Base-by-base conservation (phyloP, 2,329 filamentous ascomycete species). In the Fonsecaea pedrosoi region DNA sequence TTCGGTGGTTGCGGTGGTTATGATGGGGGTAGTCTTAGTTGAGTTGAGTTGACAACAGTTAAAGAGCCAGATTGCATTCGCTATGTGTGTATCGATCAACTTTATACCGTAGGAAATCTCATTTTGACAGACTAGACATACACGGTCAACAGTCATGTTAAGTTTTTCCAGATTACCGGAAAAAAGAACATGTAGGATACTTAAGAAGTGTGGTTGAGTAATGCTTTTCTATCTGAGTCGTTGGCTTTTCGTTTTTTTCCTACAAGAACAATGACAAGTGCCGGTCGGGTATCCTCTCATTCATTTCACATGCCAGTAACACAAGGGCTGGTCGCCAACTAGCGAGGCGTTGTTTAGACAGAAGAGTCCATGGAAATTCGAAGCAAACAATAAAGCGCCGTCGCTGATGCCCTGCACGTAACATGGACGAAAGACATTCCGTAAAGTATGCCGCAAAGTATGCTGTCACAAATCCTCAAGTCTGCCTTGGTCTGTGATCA, bases 361-460 rank as follows among this genome's bases (percentile, higher is more conserved):
- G 9, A 9, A 38, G 12, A 42, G 40, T 42, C 40, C 1, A 6
- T 13, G n/a, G 7, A n/a, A 42, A 38, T 38, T n/a, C 40, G n/a
- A 7, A n/a, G 3, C 40, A 42, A 42, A 15, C 13, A 42, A 42
- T 42, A 38, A 42, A 18, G 38, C 56, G 30, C 57, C 57, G 34
- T 60, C 57, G 57, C 57, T 60, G 18, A 60, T 60, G 57, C 42
- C 18, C 30, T n/a, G 15, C 13, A 25, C 9, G n/a, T 30, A 15
- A 38, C 15, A 12, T 25, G 15, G 37, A 13, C 12, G 15, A 34
- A 13, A 25, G 21, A n/a, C 18, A 45, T 25, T 15, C 8, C 5
- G 37, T 10, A 18, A 38, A 40, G 37, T 59, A 59, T 45, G 37
- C 56, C 13, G 37, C 18, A 18, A 25, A 40, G 37, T 59, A 59